Base-by-base conservation (phyloP, 306 rosid species). In the Cicer yamashitae region DNA sequence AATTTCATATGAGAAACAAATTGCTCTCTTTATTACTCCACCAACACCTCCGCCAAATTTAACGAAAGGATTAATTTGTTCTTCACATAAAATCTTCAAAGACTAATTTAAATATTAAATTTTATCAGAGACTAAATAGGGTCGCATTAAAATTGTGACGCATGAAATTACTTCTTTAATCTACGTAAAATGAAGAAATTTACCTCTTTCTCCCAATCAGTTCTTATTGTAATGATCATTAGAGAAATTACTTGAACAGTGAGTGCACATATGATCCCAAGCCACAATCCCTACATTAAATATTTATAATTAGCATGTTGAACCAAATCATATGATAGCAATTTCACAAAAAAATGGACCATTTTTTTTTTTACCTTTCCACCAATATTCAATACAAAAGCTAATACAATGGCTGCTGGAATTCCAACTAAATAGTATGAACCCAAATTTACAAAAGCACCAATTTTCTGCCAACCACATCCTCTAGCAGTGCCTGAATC, bases 391-490 rank as follows among this genome's bases (percentile, higher is more conserved):
- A 86, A 74, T 17, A 83, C 85, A 79, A 93, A 93, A 57, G 89
- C 92, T 9, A 93, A 78, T 13, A 87, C 40, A 25, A 82, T 5
- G 22, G 96, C 89, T 22, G 56, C 44, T 8, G 96, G 96, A 77
- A 90, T 78, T 40, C 98, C 98, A 43, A 89, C 87, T 7, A 90
- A 14, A 50, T 93, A 90, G 82, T 90, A 90, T 48, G 94, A 79
- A 6, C 94, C 93, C 15, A 90, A 86, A 79, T 93, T 93, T 5
- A 93, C 84, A 85, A 13, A 89, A 10, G 98, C 94, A 47, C 96
- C 96, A 51, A 87, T 86, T 76, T 89, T 84, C 87, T 93, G 98
- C 98, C 94, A 84, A 11, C 98, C 98, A 62, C 94, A 85, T 41
- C 96, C 96, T 86, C 96, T 89, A 52, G 89, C 89, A 66, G 74